Conservation (phyloP, 2,329 filamentous ascomycete genomes). For the Fusarium clavum region DNA sequence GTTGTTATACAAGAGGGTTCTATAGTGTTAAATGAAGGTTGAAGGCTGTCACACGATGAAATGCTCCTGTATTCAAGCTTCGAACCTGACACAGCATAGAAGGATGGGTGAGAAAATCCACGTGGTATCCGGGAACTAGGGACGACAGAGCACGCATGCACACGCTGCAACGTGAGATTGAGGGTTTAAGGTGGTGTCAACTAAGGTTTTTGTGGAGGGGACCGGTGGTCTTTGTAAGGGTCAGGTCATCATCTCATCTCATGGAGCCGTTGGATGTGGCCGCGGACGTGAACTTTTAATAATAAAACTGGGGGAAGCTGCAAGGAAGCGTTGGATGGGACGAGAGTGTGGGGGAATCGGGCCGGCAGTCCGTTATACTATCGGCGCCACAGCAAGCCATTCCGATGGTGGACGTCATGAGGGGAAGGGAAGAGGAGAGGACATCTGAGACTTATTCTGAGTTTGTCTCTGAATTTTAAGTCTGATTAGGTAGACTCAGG, state of each 20-base stretch:
- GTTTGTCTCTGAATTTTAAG: not conserved
- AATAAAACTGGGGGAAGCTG: constrained; percentile 10
- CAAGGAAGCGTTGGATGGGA: constrained; percentile 30
- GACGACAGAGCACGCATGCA: constrained; percentile 10
- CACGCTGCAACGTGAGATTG: constrained; percentile 3
- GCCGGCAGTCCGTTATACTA: constrained; percentile 37
- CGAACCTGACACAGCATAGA: not conserved
- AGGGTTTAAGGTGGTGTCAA: constrained; percentile 15
- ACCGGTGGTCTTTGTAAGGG: constrained; percentile 4
- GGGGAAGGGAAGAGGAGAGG: not conserved
- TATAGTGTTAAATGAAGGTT: constrained; percentile 10
- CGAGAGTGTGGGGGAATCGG: constrained; percentile 46
- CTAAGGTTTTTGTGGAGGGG: constrained; percentile 5
- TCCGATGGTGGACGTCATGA: constrained; percentile 41
- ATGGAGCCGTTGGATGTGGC: not conserved
- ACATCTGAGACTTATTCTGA: not conserved
- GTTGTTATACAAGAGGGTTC: constrained; percentile 16
- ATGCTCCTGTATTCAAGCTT: constrained; percentile 5
- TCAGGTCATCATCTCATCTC: constrained; percentile 18
- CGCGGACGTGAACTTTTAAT: not conserved
- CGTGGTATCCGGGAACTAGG: constrained; percentile 40
- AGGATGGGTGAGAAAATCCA: constrained; percentile 17
- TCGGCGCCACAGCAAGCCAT: constrained; percentile 43
- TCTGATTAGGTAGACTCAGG: not conserved
- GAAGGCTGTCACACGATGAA: constrained; percentile 8